Evolutionary conservation across 2,329 filamentous ascomycete genomes (phyloP), one percentile per base, ranked within the genome.

Genomic region (Apiospora saccharicola): DNA sequence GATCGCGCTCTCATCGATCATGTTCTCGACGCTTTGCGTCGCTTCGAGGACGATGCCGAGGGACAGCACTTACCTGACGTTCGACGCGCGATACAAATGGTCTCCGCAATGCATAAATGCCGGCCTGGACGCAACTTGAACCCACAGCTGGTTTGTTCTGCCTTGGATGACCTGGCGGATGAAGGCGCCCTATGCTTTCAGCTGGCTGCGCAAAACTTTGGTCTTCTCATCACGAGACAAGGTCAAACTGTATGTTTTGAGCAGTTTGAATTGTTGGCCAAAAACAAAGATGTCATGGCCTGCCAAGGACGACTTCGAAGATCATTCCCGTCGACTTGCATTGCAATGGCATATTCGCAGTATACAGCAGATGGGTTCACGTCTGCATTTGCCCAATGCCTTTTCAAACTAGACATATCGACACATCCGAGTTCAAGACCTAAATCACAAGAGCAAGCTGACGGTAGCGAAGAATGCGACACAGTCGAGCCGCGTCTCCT

Each of bases 261-360:
- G 16, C 64, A 44, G 44, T 71, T 71, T 16, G 70, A 71, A 44
- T 30, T 71, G 2, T 34, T 71, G 14, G 70, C 70, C 16, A 30
- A 8, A 46, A 71, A 71, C 16, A n/a, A 30, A 10, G 46, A 12
- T 22, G 70, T 71, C 12, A 61, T 71, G 34, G 7, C 14, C 3
- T 71, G 70, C 43, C 68, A 69, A 57, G 70, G 70, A n/a, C 61
- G 70, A 19, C 67, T 71, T 30, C 46, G 34, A 8, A 57, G 70
- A 43, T n/a, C n/a, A 19, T 71, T 69, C 47, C 70, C 70, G 7
- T 37, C 26, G 12, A 44, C 64, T 4, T 71, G 70, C n/a, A 64
- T 71, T 22, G 22, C 68, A 3, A 67, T 71, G 19, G 34, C 61
- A 4, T 69, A 69, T 30, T 13, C 41, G 6, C 44, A 34, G 47